Base-by-base conservation (phyloP, 1,284 basidiomycete species). In the Puccinia coronata region DNA sequence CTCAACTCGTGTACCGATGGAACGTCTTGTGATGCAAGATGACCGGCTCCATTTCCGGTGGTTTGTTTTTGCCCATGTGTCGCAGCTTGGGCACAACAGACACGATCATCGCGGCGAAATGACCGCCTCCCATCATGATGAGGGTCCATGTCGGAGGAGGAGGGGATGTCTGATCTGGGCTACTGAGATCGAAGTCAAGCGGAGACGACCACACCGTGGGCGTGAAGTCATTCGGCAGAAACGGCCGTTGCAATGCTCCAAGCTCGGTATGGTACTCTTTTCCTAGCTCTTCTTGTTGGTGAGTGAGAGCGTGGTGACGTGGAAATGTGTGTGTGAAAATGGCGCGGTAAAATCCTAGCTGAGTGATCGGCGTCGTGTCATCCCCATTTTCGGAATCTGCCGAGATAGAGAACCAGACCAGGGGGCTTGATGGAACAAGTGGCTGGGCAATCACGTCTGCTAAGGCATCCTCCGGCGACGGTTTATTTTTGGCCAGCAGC, bases 21-120 rank as follows among this genome's bases (percentile, higher is more conserved):
- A 98, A 99, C 0, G 97, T 98, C 87, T 99, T 99, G 86, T 97
- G 94, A 82, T 89, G 89, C 59, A 99, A 84, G 2, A 99, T 90
- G 84, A 96, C 92, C 1, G 92, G 90, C 67, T 89, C 88, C 87
- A 91, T 91, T 82, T 90, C 69, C 31, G 78, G 78, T 16, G 78
- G 31, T 51, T 80, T 80, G 36, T 67, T 47, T 28, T 80, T 80
- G 20, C 53, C 55, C 1, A 72, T 20, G 51, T 72, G 67, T 69
- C 51, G 25, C 14, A 71, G 34, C 41, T 80, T 69, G 12, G 78
- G 78, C 3, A 41, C 23, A 2, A 43, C 16, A 31, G 51, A 69
- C 25, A 80, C 69, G 31, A 80, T 49, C 78, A 80, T 80, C 16
- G 65, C 78, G 0, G 78, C 78, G 47, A 80, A 80, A 43, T 80